Conservation (phyloP, 2,329 filamentous ascomycete species). For the Scedosporium apiospermum region DNA sequence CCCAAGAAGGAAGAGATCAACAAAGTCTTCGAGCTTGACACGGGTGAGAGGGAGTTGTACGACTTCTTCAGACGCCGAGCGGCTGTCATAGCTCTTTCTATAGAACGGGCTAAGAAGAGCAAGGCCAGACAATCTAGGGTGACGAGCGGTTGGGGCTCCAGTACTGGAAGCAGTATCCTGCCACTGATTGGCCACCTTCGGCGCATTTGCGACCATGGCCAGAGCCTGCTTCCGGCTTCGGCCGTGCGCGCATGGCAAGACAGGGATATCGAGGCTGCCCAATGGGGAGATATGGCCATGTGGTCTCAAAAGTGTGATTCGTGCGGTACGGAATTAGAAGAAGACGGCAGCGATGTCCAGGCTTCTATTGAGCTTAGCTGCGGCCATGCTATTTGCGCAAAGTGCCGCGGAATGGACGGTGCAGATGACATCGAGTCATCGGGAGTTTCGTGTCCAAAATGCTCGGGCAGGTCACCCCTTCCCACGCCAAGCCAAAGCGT, state of each 20-base stretch:
- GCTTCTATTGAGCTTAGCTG: not conserved
- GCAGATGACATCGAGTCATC: not conserved
- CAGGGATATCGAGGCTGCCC: conserved; percentile 6
- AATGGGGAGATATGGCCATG: conserved; percentile 9
- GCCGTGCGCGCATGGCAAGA: conserved; percentile 8
- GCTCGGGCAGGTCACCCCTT: not conserved
- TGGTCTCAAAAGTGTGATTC: not conserved
- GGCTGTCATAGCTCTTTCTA: not conserved
- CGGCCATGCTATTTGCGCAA: not conserved
- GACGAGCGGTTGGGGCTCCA: not conserved
- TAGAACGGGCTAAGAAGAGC: not conserved
- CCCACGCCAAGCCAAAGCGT: not conserved
- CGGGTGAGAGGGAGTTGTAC: not conserved
- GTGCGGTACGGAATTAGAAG: not conserved
- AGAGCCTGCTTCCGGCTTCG: conserved; percentile 15
- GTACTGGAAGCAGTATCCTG: conserved; percentile 12
- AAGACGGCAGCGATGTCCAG: not conserved
- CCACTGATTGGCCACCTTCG: conserved; percentile 15
- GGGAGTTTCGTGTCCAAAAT: not conserved
- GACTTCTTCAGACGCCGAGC: conserved; percentile 1
- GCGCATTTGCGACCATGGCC: conserved; percentile 21
- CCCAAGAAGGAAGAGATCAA: not conserved
- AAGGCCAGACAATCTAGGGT: not conserved
- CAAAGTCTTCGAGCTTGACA: not conserved
- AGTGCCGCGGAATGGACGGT: not conserved